Conservation (phyloP, 2,329 filamentous ascomycete species). For the Cordyceps tenuipes region DNA sequence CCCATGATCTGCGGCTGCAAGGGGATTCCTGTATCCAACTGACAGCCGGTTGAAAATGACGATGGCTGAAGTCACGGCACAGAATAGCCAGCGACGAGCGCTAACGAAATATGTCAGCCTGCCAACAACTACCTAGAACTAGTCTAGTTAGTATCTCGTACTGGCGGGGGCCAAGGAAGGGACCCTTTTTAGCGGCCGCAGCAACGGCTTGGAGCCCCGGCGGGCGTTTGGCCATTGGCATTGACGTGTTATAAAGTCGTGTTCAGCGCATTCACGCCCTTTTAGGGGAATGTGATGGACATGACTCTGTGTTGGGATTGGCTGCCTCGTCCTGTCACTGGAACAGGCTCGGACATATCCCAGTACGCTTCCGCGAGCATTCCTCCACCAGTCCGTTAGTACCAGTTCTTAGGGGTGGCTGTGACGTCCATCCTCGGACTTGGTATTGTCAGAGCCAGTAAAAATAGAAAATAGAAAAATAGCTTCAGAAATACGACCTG, state of each 20-base stretch:
- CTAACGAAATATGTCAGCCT: no score
- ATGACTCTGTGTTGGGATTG: neutral
- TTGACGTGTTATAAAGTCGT: neutral
- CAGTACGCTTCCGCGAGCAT: neutral
- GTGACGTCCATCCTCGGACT: neutral
- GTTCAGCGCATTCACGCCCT: neutral
- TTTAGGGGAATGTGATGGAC: neutral
- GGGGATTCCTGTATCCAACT: no score
- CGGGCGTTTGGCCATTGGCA: neutral
- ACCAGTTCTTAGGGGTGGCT: neutral
- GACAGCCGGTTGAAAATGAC: neutral
- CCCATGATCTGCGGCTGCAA: neutral
- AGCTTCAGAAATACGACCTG: slow-evolving; percentile 1
- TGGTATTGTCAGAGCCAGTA: neutral
- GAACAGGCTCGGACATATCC: neutral
- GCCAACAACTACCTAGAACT: no score
- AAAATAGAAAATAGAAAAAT: slow-evolving; percentile 5
- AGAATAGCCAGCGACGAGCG: no score
- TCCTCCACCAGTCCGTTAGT: neutral
- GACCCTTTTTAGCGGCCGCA: no score
- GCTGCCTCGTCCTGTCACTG: neutral
- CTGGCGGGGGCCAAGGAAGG: no score
- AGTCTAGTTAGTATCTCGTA: no score
- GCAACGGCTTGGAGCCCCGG: neutral
- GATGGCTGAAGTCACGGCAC: neutral